These are phyloP conservation scores for Penicillium sp. DNA, from an alignment of 2,329 filamentous ascomycete genomes.

Conservation along the genomic window DNA sequence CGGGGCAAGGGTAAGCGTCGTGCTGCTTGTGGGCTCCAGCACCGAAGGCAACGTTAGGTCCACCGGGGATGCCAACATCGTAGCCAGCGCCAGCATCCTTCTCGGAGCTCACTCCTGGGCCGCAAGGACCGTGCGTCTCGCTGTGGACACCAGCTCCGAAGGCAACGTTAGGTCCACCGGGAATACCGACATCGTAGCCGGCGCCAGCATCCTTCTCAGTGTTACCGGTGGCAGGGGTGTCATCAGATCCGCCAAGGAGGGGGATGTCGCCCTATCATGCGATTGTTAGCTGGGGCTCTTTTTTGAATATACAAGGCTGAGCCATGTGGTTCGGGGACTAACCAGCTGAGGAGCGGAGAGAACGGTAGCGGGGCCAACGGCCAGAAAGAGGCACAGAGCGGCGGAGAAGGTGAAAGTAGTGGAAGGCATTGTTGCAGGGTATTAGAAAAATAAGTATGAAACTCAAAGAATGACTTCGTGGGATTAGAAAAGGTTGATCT, in stretches of 20 bases:
- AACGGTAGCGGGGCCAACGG: conserved; percentile 28
- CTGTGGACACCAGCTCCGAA: conserved; percentile 19
- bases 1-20: conserved; percentile 11
- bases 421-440: conserved; percentile 22
- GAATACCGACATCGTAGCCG: conserved; percentile 23
- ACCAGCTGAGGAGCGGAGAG: conserved; percentile 31
- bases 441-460: conserved; percentile 2
- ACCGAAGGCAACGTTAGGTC: conserved; percentile 13
- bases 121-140: conserved; percentile 19
- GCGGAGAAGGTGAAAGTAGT: conserved; percentile 27
- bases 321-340: conserved; percentile 9
- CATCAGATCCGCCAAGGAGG: conserved; percentile 5
- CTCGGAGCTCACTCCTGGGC: conserved; percentile 11
- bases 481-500: conserved; percentile 6
- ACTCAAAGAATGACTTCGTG: conserved; percentile 10
- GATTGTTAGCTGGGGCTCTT: conserved; percentile 2
- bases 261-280: conserved; percentile 9
- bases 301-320: background rate
- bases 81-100: conserved; percentile 15
- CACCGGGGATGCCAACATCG: conserved; percentile 17
- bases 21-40: conserved; percentile 3
- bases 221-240: conserved; percentile 15
- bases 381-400: conserved; percentile 32
- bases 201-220: conserved; percentile 19
- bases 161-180: conserved; percentile 27